Evolutionary conservation across 2,329 filamentous ascomycete species (phyloP), one percentile per base, ranked within the genome.

Genomic region (Xylariomycetidae sp.): DNA sequence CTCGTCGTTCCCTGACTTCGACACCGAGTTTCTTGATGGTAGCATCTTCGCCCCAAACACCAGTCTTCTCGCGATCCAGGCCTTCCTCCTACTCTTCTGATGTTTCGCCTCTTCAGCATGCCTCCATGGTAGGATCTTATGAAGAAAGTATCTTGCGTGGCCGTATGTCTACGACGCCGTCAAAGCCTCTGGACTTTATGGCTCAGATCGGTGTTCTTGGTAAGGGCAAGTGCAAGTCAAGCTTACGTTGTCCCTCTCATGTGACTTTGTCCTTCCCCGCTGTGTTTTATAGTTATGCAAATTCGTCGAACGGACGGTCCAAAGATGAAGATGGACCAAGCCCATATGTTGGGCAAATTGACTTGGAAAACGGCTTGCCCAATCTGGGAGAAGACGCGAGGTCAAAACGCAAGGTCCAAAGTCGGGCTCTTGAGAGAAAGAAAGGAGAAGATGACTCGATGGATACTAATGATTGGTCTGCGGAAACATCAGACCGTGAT

Each of bases 41-140:
- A 3, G 58, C 58, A 12, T 54, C 63, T 18, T 67, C 68, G 15
- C 67, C 76, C 12, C 69, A 74, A 31, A 70, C 70, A 5, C 68
- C 74, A 2, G 61, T 63, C 1, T 60, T 71, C 27, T 51, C 73
- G 7, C 69, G 72, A 4, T 67, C 77, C 3, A 72, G 88, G 27
- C 67, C 76, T 7, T 80, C 82, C 0, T 96, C 89, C 0, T 67
- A 86, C 28, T 73, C 77, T 12, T 80, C 82, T 1, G 89, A 95
- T 28, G 65, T 70, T 3, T 88, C 87, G 3, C 82, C 87, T 4
- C 66, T 92, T 17, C 85, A 90, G 36, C 88, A 94, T 59, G 89
- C 90, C 7, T 89, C 89, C 4, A 94, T 98, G 85, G 90, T 97
- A 3, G 92, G 92, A 3, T 96, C 90, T 2, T 98, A 96, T 49